Conservation (phyloP, 2,329 filamentous ascomycete genomes). For the Aureobasidium vineae region DNA sequence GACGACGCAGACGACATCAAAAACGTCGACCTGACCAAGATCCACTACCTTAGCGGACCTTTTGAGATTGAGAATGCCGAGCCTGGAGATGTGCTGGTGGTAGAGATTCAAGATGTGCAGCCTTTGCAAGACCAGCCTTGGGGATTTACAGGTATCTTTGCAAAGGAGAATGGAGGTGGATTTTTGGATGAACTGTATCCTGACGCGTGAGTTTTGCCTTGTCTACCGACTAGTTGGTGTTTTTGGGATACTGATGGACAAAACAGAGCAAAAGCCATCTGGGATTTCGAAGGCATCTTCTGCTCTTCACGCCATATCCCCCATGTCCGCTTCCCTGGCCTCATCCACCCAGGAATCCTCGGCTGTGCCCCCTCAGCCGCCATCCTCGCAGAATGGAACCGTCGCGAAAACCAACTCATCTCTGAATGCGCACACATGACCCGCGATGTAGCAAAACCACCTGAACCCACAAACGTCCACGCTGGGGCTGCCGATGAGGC, state of each 20-base stretch:
- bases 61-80: constrained; percentile 83
- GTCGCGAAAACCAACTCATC: constrained; percentile 77
- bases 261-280: constrained; percentile 67
- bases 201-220: constrained; percentile 59
- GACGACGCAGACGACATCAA: constrained; percentile 86
- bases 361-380: constrained; percentile 81
- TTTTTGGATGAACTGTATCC: constrained; percentile 88
- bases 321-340: constrained; percentile 79
- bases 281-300: constrained; percentile 75
- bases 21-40: constrained; percentile 76
- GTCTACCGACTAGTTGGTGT: background rate
- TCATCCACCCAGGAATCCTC: constrained; percentile 89
- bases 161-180: constrained; percentile 77
- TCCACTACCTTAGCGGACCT: constrained; percentile 87
- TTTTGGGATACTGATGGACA: constrained; percentile 30
- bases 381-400: constrained; percentile 78
- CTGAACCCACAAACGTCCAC: constrained; percentile 68
- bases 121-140: constrained; percentile 81
- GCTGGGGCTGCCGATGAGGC: constrained; percentile 62
- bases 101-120: constrained; percentile 92
- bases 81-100: constrained; percentile 78
- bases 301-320: constrained; percentile 85
- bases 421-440: constrained; percentile 62
- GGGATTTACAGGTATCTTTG: constrained; percentile 86
- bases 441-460: constrained; percentile 73